Evolutionary conservation across 257 asterid genomes (phyloP).

Genomic region (Solanum commersonii): DNA sequence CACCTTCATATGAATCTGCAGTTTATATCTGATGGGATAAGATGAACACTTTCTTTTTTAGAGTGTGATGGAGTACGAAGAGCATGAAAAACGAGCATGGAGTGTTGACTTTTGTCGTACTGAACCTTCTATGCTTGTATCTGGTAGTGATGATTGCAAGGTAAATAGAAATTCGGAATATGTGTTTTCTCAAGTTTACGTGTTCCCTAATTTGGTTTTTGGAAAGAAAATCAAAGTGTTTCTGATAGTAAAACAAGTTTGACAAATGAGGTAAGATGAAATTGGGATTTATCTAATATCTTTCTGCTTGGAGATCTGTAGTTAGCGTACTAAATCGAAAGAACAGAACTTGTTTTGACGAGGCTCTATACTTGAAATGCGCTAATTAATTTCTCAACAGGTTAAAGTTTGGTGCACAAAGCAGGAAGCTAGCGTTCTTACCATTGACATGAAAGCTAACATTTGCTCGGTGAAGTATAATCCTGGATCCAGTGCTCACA

Average conservation of each 20-base stretch:
- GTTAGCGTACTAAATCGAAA: background rate
- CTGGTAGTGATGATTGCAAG: conserved; percentile 95
- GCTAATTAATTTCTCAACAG: conserved; percentile 24
- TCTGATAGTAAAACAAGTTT: background rate
- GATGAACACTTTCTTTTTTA: conserved; percentile 5
- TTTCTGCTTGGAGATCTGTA: background rate
- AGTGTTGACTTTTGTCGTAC: conserved; percentile 80
- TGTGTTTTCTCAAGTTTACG: background rate
- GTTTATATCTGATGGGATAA: background rate
- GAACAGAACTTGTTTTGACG: background rate
- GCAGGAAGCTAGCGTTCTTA: conserved; percentile 76
- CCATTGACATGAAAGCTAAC: conserved; percentile 87
- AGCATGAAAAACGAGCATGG: conserved; percentile 95
- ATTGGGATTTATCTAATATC: background rate
- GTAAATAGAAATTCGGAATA: conserved; percentile 14
- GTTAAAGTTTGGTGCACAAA: conserved; percentile 85
- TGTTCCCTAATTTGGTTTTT: background rate
- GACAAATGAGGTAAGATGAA: background rate
- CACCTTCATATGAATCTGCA: background rate
- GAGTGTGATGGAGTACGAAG: conserved; percentile 95
- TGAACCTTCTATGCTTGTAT: conserved; percentile 84
- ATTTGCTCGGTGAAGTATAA: conserved; percentile 87
- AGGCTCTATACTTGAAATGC: background rate
- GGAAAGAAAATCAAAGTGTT: background rate
- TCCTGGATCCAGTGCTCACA: conserved; percentile 70